These are phyloP conservation scores for Gossypium schwendimanii DNA, from an alignment of 441 rosid genomes.

Conservation along the genomic window DNA sequence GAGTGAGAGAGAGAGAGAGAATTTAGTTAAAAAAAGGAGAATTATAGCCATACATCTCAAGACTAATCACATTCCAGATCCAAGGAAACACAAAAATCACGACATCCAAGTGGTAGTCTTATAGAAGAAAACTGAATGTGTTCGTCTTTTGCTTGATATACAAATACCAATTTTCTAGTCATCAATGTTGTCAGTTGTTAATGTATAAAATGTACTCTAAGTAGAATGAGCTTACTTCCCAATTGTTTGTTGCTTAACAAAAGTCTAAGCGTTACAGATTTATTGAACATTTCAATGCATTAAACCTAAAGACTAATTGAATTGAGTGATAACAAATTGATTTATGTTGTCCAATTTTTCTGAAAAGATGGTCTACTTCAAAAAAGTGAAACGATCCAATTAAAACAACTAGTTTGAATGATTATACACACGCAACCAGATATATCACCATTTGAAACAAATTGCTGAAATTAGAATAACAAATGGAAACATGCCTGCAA, in stretches of 20 bases:
- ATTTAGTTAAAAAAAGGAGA: background rate
- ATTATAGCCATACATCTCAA: background rate
- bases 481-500: constrained; percentile 47
- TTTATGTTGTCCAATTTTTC: background rate
- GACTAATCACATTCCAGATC: background rate
- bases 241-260: background rate
- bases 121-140: background rate
- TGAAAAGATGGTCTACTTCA: background rate
- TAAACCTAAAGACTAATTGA: background rate
- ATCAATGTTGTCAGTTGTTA: background rate
- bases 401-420: background rate
- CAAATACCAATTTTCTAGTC: background rate
- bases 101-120: background rate
- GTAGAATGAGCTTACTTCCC: background rate
- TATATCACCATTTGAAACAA: background rate
- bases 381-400: background rate
- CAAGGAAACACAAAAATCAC: background rate
- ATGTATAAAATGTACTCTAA: background rate
- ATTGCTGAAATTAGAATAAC: background rate
- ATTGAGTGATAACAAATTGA: background rate
- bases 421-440: background rate
- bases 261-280: background rate
- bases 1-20: background rate
- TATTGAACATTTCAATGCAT: too few relatives aligned
- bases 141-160: background rate